Evolutionary conservation across 108 stramenopile species (phyloP).

Genomic region (Mediolabrus comicus): DNA sequence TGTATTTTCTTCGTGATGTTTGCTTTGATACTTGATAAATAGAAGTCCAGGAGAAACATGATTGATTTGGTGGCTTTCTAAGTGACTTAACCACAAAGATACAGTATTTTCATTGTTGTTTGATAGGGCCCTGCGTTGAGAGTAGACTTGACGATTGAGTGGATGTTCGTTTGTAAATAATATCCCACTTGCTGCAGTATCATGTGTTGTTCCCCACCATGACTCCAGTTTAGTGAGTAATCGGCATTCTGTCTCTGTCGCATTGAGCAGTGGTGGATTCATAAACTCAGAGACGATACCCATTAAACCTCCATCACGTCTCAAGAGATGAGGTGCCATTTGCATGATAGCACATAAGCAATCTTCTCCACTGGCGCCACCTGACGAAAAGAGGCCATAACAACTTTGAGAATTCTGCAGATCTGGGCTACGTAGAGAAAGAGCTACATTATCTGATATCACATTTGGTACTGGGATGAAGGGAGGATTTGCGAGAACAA

Average conservation of each 20-base stretch:
- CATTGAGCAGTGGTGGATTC: slow-evolving; percentile 36
- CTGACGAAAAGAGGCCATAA: slow-evolving; percentile 74
- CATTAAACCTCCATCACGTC: slow-evolving; percentile 35
- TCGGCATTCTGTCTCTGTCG: background rate
- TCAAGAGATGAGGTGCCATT: slow-evolving; percentile 37
- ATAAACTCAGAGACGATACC: slow-evolving; percentile 83
- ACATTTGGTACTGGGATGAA: slow-evolving; percentile 84
- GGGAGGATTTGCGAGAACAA: slow-evolving; percentile 85
- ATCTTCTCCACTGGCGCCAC: slow-evolving; percentile 69
- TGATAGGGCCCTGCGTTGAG: slow-evolving; percentile 54
- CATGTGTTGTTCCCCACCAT: slow-evolving; percentile 10
- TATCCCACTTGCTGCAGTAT: slow-evolving; percentile 34
- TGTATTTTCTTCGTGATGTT: background rate
- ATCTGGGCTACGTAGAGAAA: slow-evolving; percentile 11
- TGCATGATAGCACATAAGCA: slow-evolving; percentile 54
- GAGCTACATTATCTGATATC: slow-evolving; percentile 18
- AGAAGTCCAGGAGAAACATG: slow-evolving; percentile 72
- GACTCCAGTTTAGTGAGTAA: slow-evolving; percentile 10
- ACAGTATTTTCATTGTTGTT: slow-evolving; percentile 44
- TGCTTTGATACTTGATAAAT: slow-evolving; percentile 19
- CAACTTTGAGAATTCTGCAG: slow-evolving; percentile 25
- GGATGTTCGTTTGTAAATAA: slow-evolving; percentile 71
- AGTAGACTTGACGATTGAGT: slow-evolving; percentile 46
- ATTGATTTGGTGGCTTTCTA: slow-evolving; percentile 35
- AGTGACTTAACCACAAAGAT: slow-evolving; percentile 51